A percentile compares a stretch with the other conserved stretches of the same genome.
These are phyloP conservation scores for Areca catechu DNA, from an alignment of 176 grass and related monocot genomes.

Conservation along the genomic window DNA sequence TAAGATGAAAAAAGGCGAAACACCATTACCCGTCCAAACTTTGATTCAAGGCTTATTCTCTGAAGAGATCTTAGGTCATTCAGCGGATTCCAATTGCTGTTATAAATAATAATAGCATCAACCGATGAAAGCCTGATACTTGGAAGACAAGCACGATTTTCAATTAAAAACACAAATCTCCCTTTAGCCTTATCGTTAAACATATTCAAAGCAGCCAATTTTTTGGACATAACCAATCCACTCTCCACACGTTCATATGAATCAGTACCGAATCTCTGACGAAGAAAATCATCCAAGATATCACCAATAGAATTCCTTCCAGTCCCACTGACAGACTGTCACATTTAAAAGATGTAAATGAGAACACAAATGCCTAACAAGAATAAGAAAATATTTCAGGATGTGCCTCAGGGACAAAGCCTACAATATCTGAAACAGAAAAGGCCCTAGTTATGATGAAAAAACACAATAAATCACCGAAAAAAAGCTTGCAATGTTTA, in stretches of 20 bases:
- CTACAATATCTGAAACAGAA: no score
- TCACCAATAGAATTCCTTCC: conserved; percentile 69
- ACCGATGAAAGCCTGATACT: conserved; percentile 79
- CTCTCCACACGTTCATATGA: conserved; percentile 70
- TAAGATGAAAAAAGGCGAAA: conserved; percentile 75
- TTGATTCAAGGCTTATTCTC: conserved; percentile 61
- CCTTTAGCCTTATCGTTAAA: conserved; percentile 82
- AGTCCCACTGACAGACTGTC: conserved; percentile 54
- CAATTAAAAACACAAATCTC: conserved; percentile 81
- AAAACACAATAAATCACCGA: no score
- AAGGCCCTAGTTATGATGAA: no score
- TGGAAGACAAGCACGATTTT: conserved; percentile 65
- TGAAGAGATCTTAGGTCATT: conserved; percentile 74
- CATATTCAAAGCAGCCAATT: conserved; percentile 56
- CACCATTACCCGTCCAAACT: conserved; percentile 33
- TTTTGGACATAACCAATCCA: conserved; percentile 50
- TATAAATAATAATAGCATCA: conserved; percentile 78
- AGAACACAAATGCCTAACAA: not conserved
- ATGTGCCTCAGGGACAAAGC: no score
- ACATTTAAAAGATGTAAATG: conserved; percentile 24
- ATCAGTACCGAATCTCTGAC: conserved; percentile 76
- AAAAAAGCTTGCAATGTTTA: no score
- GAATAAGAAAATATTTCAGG: no score
- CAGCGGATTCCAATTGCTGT: conserved; percentile 77
- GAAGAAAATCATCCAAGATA: conserved; percentile 83